These are phyloP conservation scores for Aspergillus versicolor DNA, from an alignment of 2,329 filamentous ascomycete species.

Conservation along the genomic window DNA sequence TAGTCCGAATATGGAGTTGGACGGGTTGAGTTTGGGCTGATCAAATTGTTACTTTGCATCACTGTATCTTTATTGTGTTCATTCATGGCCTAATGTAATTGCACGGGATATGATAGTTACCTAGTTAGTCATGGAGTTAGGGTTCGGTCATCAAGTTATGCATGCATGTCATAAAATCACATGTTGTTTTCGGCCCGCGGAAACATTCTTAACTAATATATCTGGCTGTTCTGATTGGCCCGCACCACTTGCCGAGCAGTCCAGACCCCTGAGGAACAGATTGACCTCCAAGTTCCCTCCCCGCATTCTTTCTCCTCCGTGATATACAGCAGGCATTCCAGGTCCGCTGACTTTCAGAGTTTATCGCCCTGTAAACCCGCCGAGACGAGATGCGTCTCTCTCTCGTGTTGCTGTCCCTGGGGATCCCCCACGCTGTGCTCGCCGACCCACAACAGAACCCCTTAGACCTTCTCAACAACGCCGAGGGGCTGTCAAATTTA, in stretches of 20 bases:
- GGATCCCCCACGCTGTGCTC: neutral
- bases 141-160: neutral
- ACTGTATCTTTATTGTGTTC: neutral
- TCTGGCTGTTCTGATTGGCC: too few species aligned
- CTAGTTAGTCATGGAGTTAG: neutral
- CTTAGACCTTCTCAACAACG: neutral
- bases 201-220: too few species aligned
- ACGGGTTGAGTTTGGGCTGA: neutral
- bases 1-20: constrained; percentile 4
- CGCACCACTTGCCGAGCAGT: too few species aligned
- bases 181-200: too few species aligned
- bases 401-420: neutral
- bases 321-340: too few species aligned
- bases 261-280: too few species aligned
- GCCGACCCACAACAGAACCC: neutral
- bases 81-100: neutral
- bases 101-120: too few species aligned
- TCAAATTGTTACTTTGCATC: neutral
- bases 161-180: too few species aligned
- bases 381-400: neutral
- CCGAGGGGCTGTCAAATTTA: neutral
- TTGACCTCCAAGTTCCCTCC: too few species aligned
- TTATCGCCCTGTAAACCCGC: too few species aligned
- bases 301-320: too few species aligned
- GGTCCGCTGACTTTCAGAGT: too few species aligned